Conservation (phyloP, 345 rosid species). For the Lepidium aucheri region DNA sequence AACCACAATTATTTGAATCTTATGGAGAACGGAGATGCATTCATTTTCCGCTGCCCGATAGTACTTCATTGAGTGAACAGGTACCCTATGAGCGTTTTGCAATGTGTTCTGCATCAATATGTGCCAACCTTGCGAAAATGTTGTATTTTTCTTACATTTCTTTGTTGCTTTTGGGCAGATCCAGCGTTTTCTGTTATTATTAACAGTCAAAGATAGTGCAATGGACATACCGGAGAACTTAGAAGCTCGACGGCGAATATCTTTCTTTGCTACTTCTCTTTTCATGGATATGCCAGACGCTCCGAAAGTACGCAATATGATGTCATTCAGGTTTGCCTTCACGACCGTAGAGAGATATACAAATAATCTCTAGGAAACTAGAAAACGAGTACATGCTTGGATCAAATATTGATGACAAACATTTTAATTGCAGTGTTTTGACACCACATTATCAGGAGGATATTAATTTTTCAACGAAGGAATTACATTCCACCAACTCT, state of each 20-base stretch:
- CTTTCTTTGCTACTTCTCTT: constrained; percentile 94
- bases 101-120: background rate
- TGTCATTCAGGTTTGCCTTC: constrained; percentile 77
- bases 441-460: constrained; percentile 94
- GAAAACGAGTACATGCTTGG: background rate
- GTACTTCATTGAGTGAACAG: constrained; percentile 63
- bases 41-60: constrained; percentile 77
- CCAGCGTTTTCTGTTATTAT: constrained; percentile 63
- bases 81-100: constrained; percentile 24
- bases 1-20: constrained; percentile 69
- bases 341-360: background rate
- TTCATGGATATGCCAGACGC: constrained; percentile 87
- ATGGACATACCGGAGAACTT: constrained; percentile 83
- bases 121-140: background rate
- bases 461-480: constrained; percentile 59
- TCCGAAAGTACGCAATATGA: constrained; percentile 82
- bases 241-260: constrained; percentile 81
- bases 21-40: constrained; percentile 39
- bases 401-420: constrained; percentile 13
- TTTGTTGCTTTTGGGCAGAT: constrained; percentile 46
- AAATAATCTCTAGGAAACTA: background rate
- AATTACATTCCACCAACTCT: constrained; percentile 60
- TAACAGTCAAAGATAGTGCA: constrained; percentile 76
- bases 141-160: constrained; percentile 14
- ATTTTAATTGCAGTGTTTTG: constrained; percentile 52